Percentiles rank a stretch among this genome's conserved stretches.
phyloP scores from a whole-genome alignment of 371 early-diverging fungal species.

The Dichotomocladium elegans region DNA sequence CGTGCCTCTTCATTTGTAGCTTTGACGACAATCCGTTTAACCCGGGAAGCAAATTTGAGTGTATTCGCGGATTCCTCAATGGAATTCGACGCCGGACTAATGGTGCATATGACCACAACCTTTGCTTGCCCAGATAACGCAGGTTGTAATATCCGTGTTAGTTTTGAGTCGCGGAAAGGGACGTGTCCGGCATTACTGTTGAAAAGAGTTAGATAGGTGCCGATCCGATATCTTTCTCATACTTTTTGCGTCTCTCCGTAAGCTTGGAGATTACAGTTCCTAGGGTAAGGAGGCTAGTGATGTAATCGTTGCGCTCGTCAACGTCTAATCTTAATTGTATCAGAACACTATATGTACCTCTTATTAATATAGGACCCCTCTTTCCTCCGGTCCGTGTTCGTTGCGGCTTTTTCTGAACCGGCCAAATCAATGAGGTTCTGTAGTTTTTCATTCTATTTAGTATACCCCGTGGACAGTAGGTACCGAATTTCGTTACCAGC shows the following conservation, averaged over 20 bases:
- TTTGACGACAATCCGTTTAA: constrained; percentile 57
- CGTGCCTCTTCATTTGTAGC: constrained; percentile 13
- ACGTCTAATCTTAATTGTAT: no score
- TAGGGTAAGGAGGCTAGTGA: constrained; percentile 61
- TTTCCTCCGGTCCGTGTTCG: constrained; percentile 69
- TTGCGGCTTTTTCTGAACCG: constrained; percentile 84
- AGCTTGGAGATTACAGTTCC: constrained; percentile 82
- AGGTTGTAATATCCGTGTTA: constrained; percentile 83
- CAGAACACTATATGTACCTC: no score
- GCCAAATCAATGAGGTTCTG: constrained; percentile 46
- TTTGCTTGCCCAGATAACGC: constrained; percentile 78
- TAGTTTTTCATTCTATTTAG: not conserved
- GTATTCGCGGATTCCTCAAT: constrained; percentile 81
- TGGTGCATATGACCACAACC: constrained; percentile 78
- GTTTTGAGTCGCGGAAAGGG: constrained; percentile 89
- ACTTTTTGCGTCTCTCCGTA: constrained; percentile 30
- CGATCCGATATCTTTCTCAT: not conserved
- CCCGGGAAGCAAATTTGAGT: constrained; percentile 82
- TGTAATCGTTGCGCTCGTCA: no score
- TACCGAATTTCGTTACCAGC: constrained; percentile 32
- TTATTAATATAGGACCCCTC: constrained; percentile 92
- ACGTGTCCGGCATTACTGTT: constrained; percentile 54
- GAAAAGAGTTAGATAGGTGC: not conserved
- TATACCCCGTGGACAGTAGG: not conserved
- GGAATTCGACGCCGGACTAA: constrained; percentile 58